These are phyloP conservation scores for Trifolium subterraneum DNA, from an alignment of 306 rosid genomes.

Conservation along the genomic window DNA sequence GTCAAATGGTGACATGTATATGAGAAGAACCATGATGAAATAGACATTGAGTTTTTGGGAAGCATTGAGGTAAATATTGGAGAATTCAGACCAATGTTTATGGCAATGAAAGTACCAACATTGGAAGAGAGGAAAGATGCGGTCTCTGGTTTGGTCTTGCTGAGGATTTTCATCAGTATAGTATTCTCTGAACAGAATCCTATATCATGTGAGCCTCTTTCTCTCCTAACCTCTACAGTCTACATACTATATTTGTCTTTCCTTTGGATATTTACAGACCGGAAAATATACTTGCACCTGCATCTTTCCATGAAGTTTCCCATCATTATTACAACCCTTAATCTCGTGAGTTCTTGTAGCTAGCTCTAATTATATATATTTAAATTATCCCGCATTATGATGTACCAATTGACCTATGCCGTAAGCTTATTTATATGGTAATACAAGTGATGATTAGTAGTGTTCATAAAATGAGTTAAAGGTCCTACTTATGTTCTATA, in stretches of 20 bases:
- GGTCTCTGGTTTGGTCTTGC: conserved; percentile 96
- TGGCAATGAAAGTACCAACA: conserved; percentile 89
- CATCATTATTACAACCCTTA: too few species aligned
- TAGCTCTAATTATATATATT: too few species aligned
- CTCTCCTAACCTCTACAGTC: conserved; percentile 18
- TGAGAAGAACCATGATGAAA: conserved; percentile 86
- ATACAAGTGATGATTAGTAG: too few species aligned
- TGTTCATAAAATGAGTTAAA: too few species aligned
- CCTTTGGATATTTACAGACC: too few species aligned
- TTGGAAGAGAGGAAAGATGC: conserved; percentile 92
- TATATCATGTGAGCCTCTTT: conserved; percentile 73
- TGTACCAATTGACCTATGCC: too few species aligned
- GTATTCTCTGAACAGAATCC: conserved; percentile 85
- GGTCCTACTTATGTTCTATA: too few species aligned
- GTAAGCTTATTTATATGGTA: too few species aligned
- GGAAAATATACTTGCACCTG: too few species aligned
- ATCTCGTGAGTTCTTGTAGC: too few species aligned
- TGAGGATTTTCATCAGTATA: conserved; percentile 82
- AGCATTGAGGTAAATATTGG: conserved; percentile 96
- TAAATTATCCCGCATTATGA: too few species aligned
- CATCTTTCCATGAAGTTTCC: too few species aligned
- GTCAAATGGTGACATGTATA: conserved; percentile 96
- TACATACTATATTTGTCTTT: conserved; percentile 41
- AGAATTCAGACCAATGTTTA: conserved; percentile 96
- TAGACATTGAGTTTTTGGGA: conserved; percentile 96